Evolutionary conservation across 768 basidiomycete species (phyloP).

Genomic region (Tulasnella sp.): DNA sequence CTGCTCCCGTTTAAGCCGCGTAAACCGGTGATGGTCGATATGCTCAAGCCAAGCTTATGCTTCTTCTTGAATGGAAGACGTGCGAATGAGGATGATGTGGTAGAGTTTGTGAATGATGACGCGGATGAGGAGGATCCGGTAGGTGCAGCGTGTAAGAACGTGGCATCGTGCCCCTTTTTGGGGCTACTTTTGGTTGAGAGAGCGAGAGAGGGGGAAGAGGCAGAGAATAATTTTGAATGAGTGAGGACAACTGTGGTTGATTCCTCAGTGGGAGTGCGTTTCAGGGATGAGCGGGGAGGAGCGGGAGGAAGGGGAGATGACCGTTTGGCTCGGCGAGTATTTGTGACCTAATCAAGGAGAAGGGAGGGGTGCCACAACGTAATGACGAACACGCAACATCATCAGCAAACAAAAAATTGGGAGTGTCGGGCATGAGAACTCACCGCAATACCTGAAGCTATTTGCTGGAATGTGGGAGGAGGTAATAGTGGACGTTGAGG

Average conservation of each 20-base stretch:
- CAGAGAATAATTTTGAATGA: not conserved
- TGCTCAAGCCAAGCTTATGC: slow-evolving; percentile 3
- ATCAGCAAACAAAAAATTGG: not conserved
- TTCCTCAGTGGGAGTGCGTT: not conserved
- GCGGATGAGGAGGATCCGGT: not conserved
- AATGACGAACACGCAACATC: not conserved
- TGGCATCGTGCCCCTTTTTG: not conserved
- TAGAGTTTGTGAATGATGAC: not conserved
- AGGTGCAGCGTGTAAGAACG: too few relatives aligned
- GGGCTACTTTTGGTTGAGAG: not conserved
- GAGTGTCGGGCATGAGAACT: too few relatives aligned
- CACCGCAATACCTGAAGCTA: slow-evolving; percentile 9
- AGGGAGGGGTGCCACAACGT: not conserved
- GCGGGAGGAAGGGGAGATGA: not conserved
- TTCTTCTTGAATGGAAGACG: not conserved
- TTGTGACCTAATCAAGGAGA: not conserved
- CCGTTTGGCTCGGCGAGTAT: not conserved
- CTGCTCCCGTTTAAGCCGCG: not conserved
- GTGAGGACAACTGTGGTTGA: not conserved
- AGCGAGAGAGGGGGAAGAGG: not conserved
- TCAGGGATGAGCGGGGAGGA: slow-evolving; percentile 3
- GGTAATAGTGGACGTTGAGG: slow-evolving; percentile 5
- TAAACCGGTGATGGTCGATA: not conserved
- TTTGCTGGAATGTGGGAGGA: slow-evolving; percentile 8
- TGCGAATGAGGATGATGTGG: not conserved